phyloP scores from a whole-genome alignment of 108 stramenopile genomes.

The Skeletonema grethae region DNA sequence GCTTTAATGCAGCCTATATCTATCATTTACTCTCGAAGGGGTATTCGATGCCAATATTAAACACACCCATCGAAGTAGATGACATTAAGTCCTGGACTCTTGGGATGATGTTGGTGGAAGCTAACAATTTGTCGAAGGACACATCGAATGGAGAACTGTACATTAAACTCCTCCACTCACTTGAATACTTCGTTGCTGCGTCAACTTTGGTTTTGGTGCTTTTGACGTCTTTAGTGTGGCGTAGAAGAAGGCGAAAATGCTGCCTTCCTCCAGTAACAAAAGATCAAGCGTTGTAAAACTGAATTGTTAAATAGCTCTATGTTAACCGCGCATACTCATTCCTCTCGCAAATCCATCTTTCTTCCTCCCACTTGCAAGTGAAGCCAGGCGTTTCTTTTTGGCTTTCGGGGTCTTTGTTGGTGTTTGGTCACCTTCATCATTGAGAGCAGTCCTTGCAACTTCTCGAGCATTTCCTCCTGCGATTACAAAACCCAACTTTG shows the following conservation, averaged over 20 bases:
- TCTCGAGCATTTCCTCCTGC: conserved; percentile 34
- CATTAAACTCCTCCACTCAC: not conserved
- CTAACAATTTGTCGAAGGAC: conserved; percentile 55
- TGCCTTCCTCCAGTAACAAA: not conserved
- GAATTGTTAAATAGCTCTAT: not conserved
- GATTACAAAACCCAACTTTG: conserved; percentile 33
- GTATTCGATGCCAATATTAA: conserved; percentile 60
- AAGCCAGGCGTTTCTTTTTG: conserved; percentile 44
- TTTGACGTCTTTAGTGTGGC: not conserved
- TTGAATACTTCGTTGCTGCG: not conserved
- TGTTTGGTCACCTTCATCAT: conserved; percentile 5
- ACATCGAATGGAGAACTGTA: not conserved
- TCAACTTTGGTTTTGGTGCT: not conserved
- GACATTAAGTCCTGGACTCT: conserved; percentile 90
- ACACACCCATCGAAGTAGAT: conserved; percentile 43
- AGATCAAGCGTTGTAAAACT: not conserved
- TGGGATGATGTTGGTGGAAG: conserved; percentile 93
- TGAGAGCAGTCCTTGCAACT: conserved; percentile 11
- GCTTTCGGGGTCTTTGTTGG: conserved; percentile 17
- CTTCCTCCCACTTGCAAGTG: conserved; percentile 27
- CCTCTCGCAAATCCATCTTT: conserved; percentile 48
- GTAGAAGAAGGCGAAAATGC: not conserved
- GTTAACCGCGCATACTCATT: conserved; percentile 38
- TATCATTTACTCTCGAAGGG: conserved; percentile 77
- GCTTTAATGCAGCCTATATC: conserved; percentile 84